Evolutionary conservation across 176 grass and related monocot species (phyloP).

Genomic region (Lolium perenne): DNA sequence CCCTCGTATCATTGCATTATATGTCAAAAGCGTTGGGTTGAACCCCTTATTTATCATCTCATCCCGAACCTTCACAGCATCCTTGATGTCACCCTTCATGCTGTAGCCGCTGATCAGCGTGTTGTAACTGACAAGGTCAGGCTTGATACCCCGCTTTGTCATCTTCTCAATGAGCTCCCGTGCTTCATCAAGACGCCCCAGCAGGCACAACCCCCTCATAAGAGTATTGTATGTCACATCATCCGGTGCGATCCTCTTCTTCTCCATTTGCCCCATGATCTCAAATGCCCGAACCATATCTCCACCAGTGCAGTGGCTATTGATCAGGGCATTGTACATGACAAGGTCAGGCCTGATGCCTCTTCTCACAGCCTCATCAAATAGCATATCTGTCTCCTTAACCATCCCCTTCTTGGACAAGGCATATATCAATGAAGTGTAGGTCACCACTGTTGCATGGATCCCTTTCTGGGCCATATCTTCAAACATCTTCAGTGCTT

Average conservation of each 20-base stretch:
- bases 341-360: conserved; percentile 63
- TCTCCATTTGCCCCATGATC: conserved; percentile 68
- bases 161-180: conserved; percentile 62
- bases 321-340: conserved; percentile 81
- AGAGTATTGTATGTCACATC: conserved; percentile 72
- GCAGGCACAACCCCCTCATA: conserved; percentile 66
- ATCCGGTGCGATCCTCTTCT: conserved; percentile 54
- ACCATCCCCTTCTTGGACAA: conserved; percentile 62
- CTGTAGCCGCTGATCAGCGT: conserved; percentile 70
- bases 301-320: conserved; percentile 48
- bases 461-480: conserved; percentile 56
- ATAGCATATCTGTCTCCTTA: conserved; percentile 49
- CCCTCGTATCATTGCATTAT: conserved; percentile 71
- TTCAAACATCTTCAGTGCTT: conserved; percentile 59
- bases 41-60: conserved; percentile 73
- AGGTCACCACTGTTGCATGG: conserved; percentile 55
- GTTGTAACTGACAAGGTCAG: conserved; percentile 78
- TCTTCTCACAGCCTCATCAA: conserved; percentile 56
- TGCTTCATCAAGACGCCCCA: conserved; percentile 61
- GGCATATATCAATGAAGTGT: conserved; percentile 70
- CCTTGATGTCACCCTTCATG: conserved; percentile 76
- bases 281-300: conserved; percentile 57
- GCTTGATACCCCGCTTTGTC: conserved; percentile 68
- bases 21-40: conserved; percentile 68
- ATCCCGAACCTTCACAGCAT: conserved; percentile 64